Evolutionary conservation across 2,329 filamentous ascomycete species (phyloP), one percentile per base, ranked within the genome.

Genomic region (Ophiostoma sp.): DNA sequence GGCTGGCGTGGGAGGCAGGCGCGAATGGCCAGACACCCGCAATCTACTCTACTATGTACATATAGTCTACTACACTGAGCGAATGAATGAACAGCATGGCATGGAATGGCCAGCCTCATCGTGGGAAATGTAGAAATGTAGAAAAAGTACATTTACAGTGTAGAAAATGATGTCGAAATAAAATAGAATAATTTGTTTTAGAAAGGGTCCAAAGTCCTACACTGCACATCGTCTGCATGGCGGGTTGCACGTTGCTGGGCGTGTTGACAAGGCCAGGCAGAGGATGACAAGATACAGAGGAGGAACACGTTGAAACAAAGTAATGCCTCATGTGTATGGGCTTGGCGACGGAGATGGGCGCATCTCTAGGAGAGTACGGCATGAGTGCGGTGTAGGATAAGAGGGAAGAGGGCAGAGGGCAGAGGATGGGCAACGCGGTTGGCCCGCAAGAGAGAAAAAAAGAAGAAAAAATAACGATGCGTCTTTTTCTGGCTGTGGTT

Each of bases 71-170:
- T 27, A 7, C 8, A 17, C 17, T 8, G 11, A 15, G 33, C 60
- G 15, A 64, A 35, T 64, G 33, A 64, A n/a, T 64, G 17, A 31
- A 36, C 15, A 64, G 60, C 31, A 64, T 64, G 60, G 60, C 15
- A 65, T 65, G 35, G 35, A 3, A 39, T n/a, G 35, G 62, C 62
- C 62, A 65, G 62, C 62, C 62, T 65, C 62, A 65, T 65, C 62
- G n/a, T 65, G 20, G 15, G 27, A 5, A 13, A 62, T 33, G 57
- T 62, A 27, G 5, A 64, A 23, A 64, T 48, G 44, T 48, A 48
- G 44, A 64, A 64, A 36, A 36, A 64, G 60, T 20, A 23, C 52
- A 13, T 27, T 1, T 57, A 10, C 17, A 48, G 44, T 20, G 23
- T 35, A 62, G 8, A 15, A 33, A 15, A 31, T 6, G 4, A 65